phyloP scores from a whole-genome alignment of 305 asterid species.

The Caryopteris hybrid region DNA sequence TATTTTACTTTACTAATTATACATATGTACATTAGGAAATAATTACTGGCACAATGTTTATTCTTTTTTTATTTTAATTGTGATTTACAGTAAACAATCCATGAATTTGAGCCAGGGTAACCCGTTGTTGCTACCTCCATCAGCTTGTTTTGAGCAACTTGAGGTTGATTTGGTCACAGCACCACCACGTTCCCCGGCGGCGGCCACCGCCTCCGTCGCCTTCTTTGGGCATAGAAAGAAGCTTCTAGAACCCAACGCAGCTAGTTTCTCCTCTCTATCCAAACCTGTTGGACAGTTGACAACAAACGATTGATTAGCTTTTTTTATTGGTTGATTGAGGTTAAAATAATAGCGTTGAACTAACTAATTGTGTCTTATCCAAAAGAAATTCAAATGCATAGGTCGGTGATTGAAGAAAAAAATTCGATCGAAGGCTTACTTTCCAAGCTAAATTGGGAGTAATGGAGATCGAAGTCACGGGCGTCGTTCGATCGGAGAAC shows the following conservation, averaged over 20 bases:
- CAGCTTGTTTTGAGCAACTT: slow-evolving; percentile 58
- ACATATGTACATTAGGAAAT: background rate
- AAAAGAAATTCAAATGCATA: background rate
- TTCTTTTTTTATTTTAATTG: background rate
- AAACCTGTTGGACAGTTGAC: slow-evolving; percentile 38
- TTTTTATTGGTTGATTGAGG: background rate
- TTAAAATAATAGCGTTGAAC: background rate
- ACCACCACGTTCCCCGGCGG: slow-evolving; percentile 8
- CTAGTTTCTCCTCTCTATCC: slow-evolving; percentile 56
- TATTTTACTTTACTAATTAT: background rate
- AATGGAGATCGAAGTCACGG: slow-evolving; percentile 63
- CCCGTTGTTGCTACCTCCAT: slow-evolving; percentile 19
- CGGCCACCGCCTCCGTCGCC: background rate
- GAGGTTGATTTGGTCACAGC: slow-evolving; percentile 24
- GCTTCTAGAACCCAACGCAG: slow-evolving; percentile 70
- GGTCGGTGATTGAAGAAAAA: too few relatives aligned
- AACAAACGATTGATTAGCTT: background rate
- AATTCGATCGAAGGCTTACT: slow-evolving; percentile 42
- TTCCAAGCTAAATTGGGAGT: slow-evolving; percentile 86
- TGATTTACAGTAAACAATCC: slow-evolving; percentile 45
- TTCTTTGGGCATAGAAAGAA: slow-evolving; percentile 59
- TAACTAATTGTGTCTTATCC: background rate
- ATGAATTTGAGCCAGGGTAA: slow-evolving; percentile 57
- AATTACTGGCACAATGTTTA: background rate
- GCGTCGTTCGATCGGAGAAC: slow-evolving; percentile 32